These are phyloP conservation scores for Sclerospora graminicola DNA, from an alignment of 352 stramenopile species.

Conservation along the genomic window DNA sequence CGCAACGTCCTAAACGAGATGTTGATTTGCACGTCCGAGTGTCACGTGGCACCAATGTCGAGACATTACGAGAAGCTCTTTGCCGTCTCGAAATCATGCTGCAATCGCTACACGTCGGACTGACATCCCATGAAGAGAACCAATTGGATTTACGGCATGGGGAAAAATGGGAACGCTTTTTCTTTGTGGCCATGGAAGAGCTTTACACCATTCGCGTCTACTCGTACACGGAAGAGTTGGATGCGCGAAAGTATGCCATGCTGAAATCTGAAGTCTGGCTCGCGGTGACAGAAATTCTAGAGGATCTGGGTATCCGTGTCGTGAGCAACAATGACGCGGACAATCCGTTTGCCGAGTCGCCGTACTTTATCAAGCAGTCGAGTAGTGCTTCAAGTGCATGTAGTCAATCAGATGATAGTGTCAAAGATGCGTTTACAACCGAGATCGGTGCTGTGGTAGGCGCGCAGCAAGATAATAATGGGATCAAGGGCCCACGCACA, in stretches of 20 bases:
- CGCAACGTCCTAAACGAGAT: constrained; percentile 72
- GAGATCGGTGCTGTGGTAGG: constrained; percentile 56
- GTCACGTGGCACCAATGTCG: constrained; percentile 38
- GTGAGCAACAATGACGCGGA: constrained; percentile 25
- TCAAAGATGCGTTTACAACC: constrained; percentile 36
- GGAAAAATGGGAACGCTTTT: constrained; percentile 79
- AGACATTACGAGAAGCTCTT: constrained; percentile 50
- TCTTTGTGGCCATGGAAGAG: constrained; percentile 82
- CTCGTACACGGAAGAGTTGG: constrained; percentile 81
- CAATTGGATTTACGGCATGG: constrained; percentile 62
- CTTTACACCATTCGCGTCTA: constrained; percentile 78
- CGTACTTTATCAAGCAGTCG: constrained; percentile 19
- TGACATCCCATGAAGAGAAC: constrained; percentile 84
- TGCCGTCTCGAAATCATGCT: constrained; percentile 64
- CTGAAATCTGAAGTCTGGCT: constrained; percentile 86
- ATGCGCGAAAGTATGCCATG: constrained; percentile 82
- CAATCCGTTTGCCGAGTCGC: constrained; percentile 34
- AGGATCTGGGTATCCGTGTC: constrained; percentile 60
- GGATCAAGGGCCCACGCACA: constrained; percentile 24
- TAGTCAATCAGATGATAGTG: constrained; percentile 11
- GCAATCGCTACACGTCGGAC: constrained; percentile 70
- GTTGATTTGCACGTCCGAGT: constrained; percentile 68
- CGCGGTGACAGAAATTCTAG: constrained; percentile 83
- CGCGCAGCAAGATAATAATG: constrained; percentile 14
- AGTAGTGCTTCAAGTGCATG: constrained; percentile 13